These are phyloP conservation scores for Delitschia confertaspora DNA, from an alignment of 495 filamentous ascomycete species.

Conservation along the genomic window DNA sequence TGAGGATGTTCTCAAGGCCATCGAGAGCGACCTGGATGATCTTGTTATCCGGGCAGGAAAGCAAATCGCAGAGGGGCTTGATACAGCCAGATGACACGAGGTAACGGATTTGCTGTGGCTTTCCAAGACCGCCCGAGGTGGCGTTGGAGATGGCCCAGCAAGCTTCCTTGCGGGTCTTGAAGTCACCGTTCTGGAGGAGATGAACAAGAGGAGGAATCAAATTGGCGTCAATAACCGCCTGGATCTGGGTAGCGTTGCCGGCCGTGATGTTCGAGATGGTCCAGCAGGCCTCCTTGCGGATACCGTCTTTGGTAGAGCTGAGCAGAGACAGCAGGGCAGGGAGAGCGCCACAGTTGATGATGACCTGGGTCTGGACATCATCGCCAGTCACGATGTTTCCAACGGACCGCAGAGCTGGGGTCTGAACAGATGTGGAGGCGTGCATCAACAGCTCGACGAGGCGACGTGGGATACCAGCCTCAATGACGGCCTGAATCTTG, in stretches of 20 bases:
- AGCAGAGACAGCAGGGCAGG: slow-evolving; percentile 86
- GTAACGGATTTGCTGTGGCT: slow-evolving; percentile 96
- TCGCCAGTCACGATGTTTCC: slow-evolving; percentile 99
- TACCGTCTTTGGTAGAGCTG: slow-evolving; percentile 95
- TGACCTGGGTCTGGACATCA: slow-evolving; percentile 97
- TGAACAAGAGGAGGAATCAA: slow-evolving; percentile 96
- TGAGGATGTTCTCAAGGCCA: slow-evolving; percentile 97
- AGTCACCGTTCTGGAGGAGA: slow-evolving; percentile 87
- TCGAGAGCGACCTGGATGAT: slow-evolving; percentile 99
- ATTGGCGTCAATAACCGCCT: slow-evolving; percentile 90
- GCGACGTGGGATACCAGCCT: slow-evolving; percentile 93
- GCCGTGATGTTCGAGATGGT: slow-evolving; percentile 99
- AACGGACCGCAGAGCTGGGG: slow-evolving; percentile 90
- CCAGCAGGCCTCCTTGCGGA: slow-evolving; percentile 99
- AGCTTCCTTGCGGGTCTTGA: slow-evolving; percentile 99
- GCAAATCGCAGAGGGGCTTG: slow-evolving; percentile 91
- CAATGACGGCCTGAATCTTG: slow-evolving; percentile 99
- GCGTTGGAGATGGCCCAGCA: slow-evolving; percentile 99
- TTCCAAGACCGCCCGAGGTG: slow-evolving; percentile 93
- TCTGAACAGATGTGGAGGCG: slow-evolving; percentile 98
- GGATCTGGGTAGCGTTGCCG: slow-evolving; percentile 95
- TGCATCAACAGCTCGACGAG: slow-evolving; percentile 98
- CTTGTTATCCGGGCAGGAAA: slow-evolving; percentile 98
- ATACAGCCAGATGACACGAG: slow-evolving; percentile 90
- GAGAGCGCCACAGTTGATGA: slow-evolving; percentile 95